Evolutionary conservation across 805 yeast species (phyloP).

Genomic region (Suhomyces xylopsoci): DNA sequence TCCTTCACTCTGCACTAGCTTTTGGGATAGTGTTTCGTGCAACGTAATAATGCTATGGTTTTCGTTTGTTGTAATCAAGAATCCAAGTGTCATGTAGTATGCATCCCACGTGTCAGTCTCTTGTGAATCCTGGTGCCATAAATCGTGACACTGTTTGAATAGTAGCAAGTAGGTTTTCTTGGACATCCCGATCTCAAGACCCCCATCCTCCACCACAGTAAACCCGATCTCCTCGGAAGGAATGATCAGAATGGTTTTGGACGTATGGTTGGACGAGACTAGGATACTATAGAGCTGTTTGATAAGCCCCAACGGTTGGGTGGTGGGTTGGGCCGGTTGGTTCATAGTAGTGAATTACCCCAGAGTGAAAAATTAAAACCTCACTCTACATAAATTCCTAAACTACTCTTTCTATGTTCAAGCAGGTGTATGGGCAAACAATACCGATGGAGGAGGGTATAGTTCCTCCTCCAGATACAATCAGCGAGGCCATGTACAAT

Average conservation of each 20-base stretch:
- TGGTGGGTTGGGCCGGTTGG: background rate
- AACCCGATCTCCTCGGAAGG: constrained; percentile 3
- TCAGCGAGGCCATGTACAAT: constrained; percentile 32
- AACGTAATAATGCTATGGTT: constrained; percentile 27
- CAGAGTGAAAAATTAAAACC: background rate
- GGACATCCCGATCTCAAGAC: constrained; percentile 31
- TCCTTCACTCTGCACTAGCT: constrained; percentile 9
- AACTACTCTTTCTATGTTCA: background rate
- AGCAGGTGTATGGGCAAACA: background rate
- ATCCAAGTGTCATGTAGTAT: constrained; percentile 33
- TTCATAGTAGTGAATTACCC: background rate
- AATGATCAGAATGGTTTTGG: constrained; percentile 9
- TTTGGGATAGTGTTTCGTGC: constrained; percentile 24
- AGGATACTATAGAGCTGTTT: background rate
- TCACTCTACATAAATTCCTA: background rate
- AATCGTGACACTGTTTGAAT: constrained; percentile 31
- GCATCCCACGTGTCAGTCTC: constrained; percentile 8
- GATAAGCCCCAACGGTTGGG: background rate
- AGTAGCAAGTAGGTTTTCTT: constrained; percentile 27
- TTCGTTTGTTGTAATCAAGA: constrained; percentile 38
- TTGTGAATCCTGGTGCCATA: constrained; percentile 19
- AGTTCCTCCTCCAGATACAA: constrained; percentile 27
- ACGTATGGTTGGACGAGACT: background rate
- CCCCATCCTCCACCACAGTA: constrained; percentile 6
- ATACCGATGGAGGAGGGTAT: background rate